Base-by-base conservation (phyloP, 306 rosid species). In the Vigna unguiculata region DNA sequence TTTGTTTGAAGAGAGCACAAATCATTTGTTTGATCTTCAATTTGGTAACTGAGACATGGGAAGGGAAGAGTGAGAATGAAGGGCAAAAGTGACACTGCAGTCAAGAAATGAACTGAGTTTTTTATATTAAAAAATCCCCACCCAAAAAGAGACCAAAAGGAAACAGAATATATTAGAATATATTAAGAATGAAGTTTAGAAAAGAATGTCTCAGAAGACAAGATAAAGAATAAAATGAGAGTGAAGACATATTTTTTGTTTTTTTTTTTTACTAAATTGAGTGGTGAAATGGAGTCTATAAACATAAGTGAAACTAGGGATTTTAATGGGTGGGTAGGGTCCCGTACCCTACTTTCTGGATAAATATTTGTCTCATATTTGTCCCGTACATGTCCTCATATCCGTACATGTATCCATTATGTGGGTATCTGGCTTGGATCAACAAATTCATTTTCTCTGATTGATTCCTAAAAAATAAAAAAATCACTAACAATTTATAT, bases 221-320 rank as follows among this genome's bases (percentile, higher is more conserved):
- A 30, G 28, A 11, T 10, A 17, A 21, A 25, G 7, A 62, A 6
- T 16, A 6, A 54, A 24, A 47, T 7, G 30, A 53, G 36, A 53
- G 24, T 6, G 34, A 46, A 24, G 51, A 24, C 4, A 20, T 10
- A 72, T 3, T 40, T 30, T 51, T 46, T 41, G 52, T 30, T 34
- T 53, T n/a, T n/a, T n/a, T n/a, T n/a, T n/a, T 11, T 32, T 7
- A 19, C 49, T 69, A 30, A 67, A 20, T 71, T 47, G 22, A 14
- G 28, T 68, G 36, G 22, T 20, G 4, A 48, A 55, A 64, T 17
- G 48, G 75, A 47, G 60, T 61, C 6, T 62, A 32, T 54, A 19
- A 10, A 43, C 71, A 71, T 64, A 68, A 53, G 80, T 59, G 9
- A 19, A 67, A 22, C 22, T n/a, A n/a, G n/a, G n/a, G n/a, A n/a